Evolutionary conservation across 2,329 filamentous ascomycete genomes (phyloP), one percentile per base, ranked within the genome.

Genomic region (Amphichorda felina): DNA sequence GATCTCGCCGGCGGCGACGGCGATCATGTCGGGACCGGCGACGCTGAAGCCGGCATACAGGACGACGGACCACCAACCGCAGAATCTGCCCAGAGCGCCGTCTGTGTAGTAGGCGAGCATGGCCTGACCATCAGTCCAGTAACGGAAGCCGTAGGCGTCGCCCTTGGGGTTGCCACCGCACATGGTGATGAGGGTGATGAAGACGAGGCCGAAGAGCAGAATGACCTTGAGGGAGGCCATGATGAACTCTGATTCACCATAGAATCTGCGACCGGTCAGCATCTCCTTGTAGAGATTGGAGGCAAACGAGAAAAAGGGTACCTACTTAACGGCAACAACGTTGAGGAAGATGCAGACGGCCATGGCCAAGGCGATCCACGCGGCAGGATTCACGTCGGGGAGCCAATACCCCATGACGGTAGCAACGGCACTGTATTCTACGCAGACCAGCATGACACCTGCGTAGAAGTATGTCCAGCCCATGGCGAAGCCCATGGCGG

Each of bases 21-120:
- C 60, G 41, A 82, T 73, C 54, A 80, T 80, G 46, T 82, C 78
- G 0, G 76, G 76, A 5, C 77, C 78, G 10, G 73, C 70, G 41
- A 82, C 72, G 25, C 75, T 79, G 59, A 83, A 83, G 35, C 69
- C 71, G 5, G 79, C 79, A 46, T 76, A 74, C 42, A 83, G 79
- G 22, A 86, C 56, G 42, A 59, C 57, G 37, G 51, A 54, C 51
- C 54, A 60, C 43, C 50, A 80, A 2, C 78, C 78, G 1, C 80
- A 59, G 50, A 78, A 82, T 16, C 67, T 64, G 15, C 78, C 79
- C 0, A 74, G 61, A 30, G 64, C 54, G 3, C 75, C 78, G 4
- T 43, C 42, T 4, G 47, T 42, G 27, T 57, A 50, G 34, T 60
- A 60, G 18, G 46, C 39, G 24, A 50, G 48, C 48, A 61, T 56